Evolutionary conservation across 768 basidiomycete species (phyloP).

Genomic region (Lentinula sp.): DNA sequence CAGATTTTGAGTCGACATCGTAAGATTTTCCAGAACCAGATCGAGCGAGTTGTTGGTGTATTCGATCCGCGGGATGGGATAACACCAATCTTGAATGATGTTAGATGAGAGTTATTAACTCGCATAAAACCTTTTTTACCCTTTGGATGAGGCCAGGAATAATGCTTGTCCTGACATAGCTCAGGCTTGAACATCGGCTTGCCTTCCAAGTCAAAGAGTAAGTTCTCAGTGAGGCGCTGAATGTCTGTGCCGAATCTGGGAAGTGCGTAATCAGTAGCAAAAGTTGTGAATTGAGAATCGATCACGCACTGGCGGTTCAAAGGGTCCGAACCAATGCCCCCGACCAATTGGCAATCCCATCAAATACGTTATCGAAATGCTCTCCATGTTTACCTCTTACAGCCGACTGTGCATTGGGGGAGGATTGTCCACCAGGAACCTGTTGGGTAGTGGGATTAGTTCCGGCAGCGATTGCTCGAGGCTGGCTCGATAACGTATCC

Average conservation of each 20-base stretch:
- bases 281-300: background rate
- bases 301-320: conserved; percentile 30
- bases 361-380: conserved; percentile 80
- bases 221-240: conserved; percentile 62
- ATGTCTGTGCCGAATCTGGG: conserved; percentile 49
- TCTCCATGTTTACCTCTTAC: conserved; percentile 37
- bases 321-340: conserved; percentile 79
- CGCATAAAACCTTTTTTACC: conserved; percentile 29
- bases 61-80: conserved; percentile 88
- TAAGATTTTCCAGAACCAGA: conserved; percentile 90
- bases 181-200: conserved; percentile 83
- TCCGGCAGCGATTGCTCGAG: conserved; percentile 48
- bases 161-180: conserved; percentile 76
- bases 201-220: conserved; percentile 81
- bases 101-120: background rate
- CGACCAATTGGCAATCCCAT: conserved; percentile 74
- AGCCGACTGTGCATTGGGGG: conserved; percentile 18
- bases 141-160: conserved; percentile 72
- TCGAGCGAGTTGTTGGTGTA: conserved; percentile 86
- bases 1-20: conserved; percentile 81
- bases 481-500: conserved; percentile 83
- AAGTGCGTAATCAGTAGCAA: no score
- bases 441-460: background rate
- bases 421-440: background rate
- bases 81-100: conserved; percentile 50